A percentile compares a stretch with the other conserved stretches of the same genome.
Conservation (phyloP, 2,329 filamentous ascomycete species). For the Sporothrix schenckii region DNA sequence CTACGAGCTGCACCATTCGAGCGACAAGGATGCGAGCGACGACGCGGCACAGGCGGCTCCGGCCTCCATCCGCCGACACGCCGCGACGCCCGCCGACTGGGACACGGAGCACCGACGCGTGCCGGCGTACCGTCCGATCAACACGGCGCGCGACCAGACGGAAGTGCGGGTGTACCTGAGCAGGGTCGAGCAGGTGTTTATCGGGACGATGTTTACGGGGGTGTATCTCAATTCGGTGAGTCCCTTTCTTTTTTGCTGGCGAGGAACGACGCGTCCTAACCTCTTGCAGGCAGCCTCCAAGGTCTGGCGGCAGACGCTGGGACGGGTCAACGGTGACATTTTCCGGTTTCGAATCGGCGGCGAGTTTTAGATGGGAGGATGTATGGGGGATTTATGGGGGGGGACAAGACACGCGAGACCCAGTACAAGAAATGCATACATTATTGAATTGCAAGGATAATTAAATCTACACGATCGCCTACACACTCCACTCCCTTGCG, state of each 20-base stretch:
- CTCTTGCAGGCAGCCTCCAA: not conserved
- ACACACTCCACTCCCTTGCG: not conserved
- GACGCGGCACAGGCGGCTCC: not conserved
- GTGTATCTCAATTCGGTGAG: not conserved
- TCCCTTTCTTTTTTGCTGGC: not conserved
- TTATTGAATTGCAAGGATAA: not conserved
- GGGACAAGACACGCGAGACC: too few relatives aligned
- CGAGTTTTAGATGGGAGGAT: not conserved
- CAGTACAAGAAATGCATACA: not conserved
- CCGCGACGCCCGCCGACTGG: not conserved
- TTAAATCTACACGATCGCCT: not conserved
- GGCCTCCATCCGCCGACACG: slow-evolving; percentile 35
- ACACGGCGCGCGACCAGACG: not conserved
- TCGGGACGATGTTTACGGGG: slow-evolving; percentile 8
- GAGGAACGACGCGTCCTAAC: not conserved
- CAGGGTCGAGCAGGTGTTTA: slow-evolving; percentile 4
- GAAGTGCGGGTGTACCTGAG: slow-evolving; percentile 6
- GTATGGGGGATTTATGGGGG: too few relatives aligned
- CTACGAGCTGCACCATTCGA: slow-evolving; percentile 1
- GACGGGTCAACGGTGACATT: not conserved
- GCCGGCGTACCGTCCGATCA: slow-evolving; percentile 7
- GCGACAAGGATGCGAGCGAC: not conserved
- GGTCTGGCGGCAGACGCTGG: slow-evolving; percentile 2
- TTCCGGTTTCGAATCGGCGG: not conserved
- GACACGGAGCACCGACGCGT: slow-evolving; percentile 2